Percentiles rank a stretch among this genome's conserved stretches.
These are phyloP conservation scores for Amphibolis antarctica DNA, from an alignment of 106 monocot genomes.

Conservation along the genomic window DNA sequence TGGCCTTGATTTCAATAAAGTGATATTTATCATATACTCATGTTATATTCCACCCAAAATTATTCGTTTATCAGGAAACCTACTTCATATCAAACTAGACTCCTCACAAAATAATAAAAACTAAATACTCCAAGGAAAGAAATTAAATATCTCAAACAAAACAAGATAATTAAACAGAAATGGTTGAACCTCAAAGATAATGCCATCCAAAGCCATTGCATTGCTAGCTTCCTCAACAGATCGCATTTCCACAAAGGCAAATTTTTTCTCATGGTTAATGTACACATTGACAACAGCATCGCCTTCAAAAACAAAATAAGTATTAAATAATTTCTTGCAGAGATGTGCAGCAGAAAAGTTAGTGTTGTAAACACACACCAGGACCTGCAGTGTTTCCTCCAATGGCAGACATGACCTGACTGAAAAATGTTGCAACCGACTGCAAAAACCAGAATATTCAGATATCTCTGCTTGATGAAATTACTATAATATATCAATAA, in stretches of 20 bases:
- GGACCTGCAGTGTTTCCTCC: constrained; percentile 97
- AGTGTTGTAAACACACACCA: constrained; percentile 28
- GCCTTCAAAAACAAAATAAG: constrained; percentile 7
- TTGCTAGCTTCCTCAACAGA: constrained; percentile 37
- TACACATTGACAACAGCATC: constrained; percentile 40
- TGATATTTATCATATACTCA: no score
- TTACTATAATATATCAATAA: no score
- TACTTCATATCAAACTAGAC: no score
- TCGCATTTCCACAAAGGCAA: constrained; percentile 39
- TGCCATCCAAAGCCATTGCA: constrained; percentile 34
- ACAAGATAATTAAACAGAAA: neutral
- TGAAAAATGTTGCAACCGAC: constrained; percentile 91
- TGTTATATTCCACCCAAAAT: no score
- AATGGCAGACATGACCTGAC: constrained; percentile 88
- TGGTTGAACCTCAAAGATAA: constrained; percentile 25
- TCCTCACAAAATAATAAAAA: no score
- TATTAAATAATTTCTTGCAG: neutral
- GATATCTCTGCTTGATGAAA: no score
- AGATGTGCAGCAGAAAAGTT: neutral
- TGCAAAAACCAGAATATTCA: constrained; percentile 11
- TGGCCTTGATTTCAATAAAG: no score
- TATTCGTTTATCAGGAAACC: no score
- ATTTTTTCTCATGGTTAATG: constrained; percentile 37
- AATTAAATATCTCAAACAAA: neutral
- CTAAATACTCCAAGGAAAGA: neutral